Evolutionary conservation across 2,329 filamentous ascomycete species (phyloP).

Genomic region (Magnaporthiopsis incrustans): DNA sequence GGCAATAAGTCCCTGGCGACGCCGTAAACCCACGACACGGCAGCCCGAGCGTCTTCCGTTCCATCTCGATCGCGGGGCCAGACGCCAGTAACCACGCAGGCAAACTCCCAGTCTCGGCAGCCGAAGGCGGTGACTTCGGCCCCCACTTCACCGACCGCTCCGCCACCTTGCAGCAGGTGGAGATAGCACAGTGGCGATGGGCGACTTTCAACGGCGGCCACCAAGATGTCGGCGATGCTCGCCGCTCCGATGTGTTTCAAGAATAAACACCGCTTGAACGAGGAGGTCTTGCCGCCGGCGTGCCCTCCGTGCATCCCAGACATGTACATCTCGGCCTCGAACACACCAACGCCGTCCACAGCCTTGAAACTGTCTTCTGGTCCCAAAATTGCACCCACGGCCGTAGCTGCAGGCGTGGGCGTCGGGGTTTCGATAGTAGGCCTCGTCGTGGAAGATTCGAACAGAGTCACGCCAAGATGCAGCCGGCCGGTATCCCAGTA

Average conservation of each 20-base stretch:
- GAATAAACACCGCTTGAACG: conserved; percentile 59
- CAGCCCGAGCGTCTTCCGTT: conserved; percentile 27
- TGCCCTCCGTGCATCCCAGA: conserved; percentile 52
- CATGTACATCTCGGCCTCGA: conserved; percentile 54
- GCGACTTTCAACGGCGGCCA: conserved; percentile 35
- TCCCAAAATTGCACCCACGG: conserved; percentile 22
- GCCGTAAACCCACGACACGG: conserved; percentile 48
- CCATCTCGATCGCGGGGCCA: conserved; percentile 48
- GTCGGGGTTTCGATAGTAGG: conserved; percentile 10
- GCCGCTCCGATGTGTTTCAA: conserved; percentile 36
- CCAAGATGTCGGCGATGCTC: conserved; percentile 27
- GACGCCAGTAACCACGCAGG: conserved; percentile 55
- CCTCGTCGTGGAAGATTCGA: conserved; percentile 28
- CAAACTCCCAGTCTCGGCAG: conserved; percentile 56
- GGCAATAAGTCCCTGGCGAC: conserved; percentile 39
- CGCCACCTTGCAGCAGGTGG: conserved; percentile 53
- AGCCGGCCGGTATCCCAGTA: conserved; percentile 38
- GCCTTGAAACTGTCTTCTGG: conserved; percentile 21
- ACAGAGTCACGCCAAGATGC: conserved; percentile 43
- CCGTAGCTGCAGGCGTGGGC: conserved; percentile 7
- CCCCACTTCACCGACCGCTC: conserved; percentile 35
- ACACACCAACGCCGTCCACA: conserved; percentile 42
- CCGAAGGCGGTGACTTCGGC: conserved; percentile 48
- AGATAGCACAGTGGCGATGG: conserved; percentile 51
- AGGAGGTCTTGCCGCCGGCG: conserved; percentile 48